Evolutionary conservation across 2,329 filamentous ascomycete genomes (phyloP).

Genomic region (Endoconidiophora polonica): DNA sequence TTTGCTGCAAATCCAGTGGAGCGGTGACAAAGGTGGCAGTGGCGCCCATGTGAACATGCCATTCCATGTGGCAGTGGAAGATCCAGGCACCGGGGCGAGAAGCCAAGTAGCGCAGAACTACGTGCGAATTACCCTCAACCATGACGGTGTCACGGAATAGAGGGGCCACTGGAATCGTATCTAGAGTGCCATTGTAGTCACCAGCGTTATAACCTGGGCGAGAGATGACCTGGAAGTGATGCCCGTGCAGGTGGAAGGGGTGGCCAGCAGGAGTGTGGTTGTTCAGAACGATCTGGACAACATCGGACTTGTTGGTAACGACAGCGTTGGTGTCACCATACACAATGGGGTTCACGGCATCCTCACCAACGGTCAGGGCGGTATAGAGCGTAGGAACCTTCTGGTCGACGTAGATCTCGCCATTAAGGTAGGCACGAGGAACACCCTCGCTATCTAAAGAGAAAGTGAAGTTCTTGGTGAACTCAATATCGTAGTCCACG

Average conservation of each 20-base stretch:
- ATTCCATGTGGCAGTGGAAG: constrained; percentile 38
- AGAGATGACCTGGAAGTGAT: constrained; percentile 36
- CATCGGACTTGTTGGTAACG: constrained; percentile 22
- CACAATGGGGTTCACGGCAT: constrained; percentile 25
- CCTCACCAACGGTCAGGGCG: constrained; percentile 38
- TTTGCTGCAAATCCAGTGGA: constrained; percentile 29
- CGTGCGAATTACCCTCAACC: constrained; percentile 30
- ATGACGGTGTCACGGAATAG: constrained; percentile 34
- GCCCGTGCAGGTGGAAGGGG: constrained; percentile 37
- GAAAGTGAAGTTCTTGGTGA: constrained; percentile 31
- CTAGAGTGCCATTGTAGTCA: constrained; percentile 19
- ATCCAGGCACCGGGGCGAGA: constrained; percentile 31
- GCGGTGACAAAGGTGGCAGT: constrained; percentile 24
- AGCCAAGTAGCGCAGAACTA: constrained; percentile 29
- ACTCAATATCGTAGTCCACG: constrained; percentile 10
- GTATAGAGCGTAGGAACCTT: constrained; percentile 58
- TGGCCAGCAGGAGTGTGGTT: constrained; percentile 33
- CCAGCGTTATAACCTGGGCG: constrained; percentile 15
- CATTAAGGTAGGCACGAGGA: constrained; percentile 26
- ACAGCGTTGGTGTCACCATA: constrained; percentile 29
- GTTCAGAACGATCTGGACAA: constrained; percentile 33
- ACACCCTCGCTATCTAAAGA: constrained; percentile 44
- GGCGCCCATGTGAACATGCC: constrained; percentile 34
- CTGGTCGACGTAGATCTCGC: constrained; percentile 43
- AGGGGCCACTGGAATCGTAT: constrained; percentile 19